phyloP scores from a whole-genome alignment of 2,329 filamentous ascomycete species.

The Calonectria henricotiae region DNA sequence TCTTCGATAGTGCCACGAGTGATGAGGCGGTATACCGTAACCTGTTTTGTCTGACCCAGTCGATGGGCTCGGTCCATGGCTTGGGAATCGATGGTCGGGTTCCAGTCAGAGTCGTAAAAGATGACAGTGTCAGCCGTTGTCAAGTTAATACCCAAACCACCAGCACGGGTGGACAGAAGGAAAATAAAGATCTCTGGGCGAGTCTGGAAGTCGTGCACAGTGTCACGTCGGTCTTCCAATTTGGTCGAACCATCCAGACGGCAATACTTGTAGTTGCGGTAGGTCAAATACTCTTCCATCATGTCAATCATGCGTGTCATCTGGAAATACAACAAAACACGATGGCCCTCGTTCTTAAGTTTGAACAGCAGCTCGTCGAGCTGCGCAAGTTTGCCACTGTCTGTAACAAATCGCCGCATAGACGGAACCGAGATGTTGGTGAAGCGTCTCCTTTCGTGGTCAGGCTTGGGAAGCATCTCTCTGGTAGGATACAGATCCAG shows the following conservation, averaged over 20 bases:
- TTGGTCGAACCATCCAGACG: constrained; percentile 97
- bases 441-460: constrained; percentile 86
- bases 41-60: constrained; percentile 94
- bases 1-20: constrained; percentile 98
- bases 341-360: constrained; percentile 93
- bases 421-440: constrained; percentile 94
- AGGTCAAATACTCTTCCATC: constrained; percentile 99
- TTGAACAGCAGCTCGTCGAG: constrained; percentile 89
- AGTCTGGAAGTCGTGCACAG: constrained; percentile 96
- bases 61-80: constrained; percentile 99
- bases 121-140: constrained; percentile 98
- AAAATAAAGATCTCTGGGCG: constrained; percentile 97
- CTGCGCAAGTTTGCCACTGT: constrained; percentile 95
- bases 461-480: constrained; percentile 82
- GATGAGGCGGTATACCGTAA: constrained; percentile 97
- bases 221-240: constrained; percentile 95
- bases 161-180: constrained; percentile 93
- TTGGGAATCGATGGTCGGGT: constrained; percentile 98
- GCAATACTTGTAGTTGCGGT: constrained; percentile 99
- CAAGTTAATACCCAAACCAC: constrained; percentile 97
- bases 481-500: constrained; percentile 75
- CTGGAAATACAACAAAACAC: constrained; percentile 98
- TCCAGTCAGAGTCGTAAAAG: constrained; percentile 99
- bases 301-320: constrained; percentile 99
- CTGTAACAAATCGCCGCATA: constrained; percentile 97